Conservation (phyloP, 192 early-diverging fungal genomes). For the Mortierella antarctica region DNA sequence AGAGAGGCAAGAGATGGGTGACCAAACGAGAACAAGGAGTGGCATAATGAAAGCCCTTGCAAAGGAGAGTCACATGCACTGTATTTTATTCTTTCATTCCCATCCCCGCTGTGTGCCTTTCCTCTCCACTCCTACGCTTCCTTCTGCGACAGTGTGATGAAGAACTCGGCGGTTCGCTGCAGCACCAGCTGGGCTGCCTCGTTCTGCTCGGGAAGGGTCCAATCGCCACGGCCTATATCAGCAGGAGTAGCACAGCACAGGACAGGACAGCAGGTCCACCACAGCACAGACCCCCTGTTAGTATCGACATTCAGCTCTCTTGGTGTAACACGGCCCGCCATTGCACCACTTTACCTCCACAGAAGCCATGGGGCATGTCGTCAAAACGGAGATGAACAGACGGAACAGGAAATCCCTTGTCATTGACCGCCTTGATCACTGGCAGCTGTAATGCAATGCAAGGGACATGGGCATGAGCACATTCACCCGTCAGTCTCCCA, state of each 20-base stretch:
- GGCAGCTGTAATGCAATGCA: background rate
- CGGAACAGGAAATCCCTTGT: slow-evolving; percentile 4
- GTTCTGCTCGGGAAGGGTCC: slow-evolving; percentile 24
- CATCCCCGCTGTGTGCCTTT: background rate
- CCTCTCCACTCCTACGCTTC: background rate
- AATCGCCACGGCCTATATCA: slow-evolving; percentile 20
- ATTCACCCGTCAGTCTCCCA: background rate
- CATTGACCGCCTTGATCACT: slow-evolving; percentile 4
- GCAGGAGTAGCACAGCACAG: background rate
- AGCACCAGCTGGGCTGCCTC: slow-evolving; percentile 12
- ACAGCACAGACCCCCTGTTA: background rate
- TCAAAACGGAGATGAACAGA: slow-evolving; percentile 16
- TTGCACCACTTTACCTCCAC: slow-evolving; percentile 3
- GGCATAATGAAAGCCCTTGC: background rate
- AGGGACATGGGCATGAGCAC: background rate
- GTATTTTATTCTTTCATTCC: background rate
- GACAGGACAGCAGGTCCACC: too few species aligned
- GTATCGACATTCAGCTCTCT: background rate
- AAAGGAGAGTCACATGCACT: background rate
- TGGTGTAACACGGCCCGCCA: background rate
- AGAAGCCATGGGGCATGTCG: slow-evolving; percentile 18
- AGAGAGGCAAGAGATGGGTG: too few species aligned
- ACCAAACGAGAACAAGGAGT: background rate
- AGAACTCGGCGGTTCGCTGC: slow-evolving; percentile 15
- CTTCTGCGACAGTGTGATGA: background rate